Conservation (phyloP, 768 basidiomycete species). For the Pholiota molesta region DNA sequence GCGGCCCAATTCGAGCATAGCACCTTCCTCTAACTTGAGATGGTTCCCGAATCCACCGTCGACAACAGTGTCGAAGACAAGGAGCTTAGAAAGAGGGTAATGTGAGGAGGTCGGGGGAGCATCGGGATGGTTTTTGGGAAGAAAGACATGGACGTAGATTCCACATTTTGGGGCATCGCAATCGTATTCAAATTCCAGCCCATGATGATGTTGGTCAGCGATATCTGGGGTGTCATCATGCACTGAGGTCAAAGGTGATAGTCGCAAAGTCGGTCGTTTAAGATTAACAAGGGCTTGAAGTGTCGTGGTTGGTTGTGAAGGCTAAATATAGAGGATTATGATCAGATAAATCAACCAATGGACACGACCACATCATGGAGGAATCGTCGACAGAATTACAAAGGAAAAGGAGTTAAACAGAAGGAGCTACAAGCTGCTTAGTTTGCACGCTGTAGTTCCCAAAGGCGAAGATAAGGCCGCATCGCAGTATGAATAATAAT, state of each 20-base stretch:
- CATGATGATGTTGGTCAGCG: constrained; percentile 56
- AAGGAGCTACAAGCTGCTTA: too few species aligned
- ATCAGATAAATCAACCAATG: background rate
- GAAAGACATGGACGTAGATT: constrained; percentile 76
- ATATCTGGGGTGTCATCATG: constrained; percentile 40
- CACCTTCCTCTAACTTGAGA: constrained; percentile 77
- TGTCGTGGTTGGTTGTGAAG: constrained; percentile 86
- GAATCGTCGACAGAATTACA: background rate
- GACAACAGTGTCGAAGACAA: constrained; percentile 65
- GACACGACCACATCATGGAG: background rate
- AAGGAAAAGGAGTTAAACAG: too few species aligned
- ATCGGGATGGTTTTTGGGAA: constrained; percentile 67
- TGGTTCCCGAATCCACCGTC: constrained; percentile 83
- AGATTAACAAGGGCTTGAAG: constrained; percentile 94
- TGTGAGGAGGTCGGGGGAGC: constrained; percentile 39
- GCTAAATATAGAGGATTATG: constrained; percentile 37
- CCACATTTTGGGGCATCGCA: constrained; percentile 86
- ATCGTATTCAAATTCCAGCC: constrained; percentile 91
- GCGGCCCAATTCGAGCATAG: constrained; percentile 78
- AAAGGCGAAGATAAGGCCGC: too few species aligned
- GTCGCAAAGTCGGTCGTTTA: constrained; percentile 84
- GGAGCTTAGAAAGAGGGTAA: constrained; percentile 44
- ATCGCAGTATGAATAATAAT: too few species aligned
- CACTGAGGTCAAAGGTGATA: constrained; percentile 61
- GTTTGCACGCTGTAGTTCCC: too few species aligned